These are phyloP conservation scores for Candida suzukii DNA, from an alignment of 805 yeast species.

Conservation along the genomic window DNA sequence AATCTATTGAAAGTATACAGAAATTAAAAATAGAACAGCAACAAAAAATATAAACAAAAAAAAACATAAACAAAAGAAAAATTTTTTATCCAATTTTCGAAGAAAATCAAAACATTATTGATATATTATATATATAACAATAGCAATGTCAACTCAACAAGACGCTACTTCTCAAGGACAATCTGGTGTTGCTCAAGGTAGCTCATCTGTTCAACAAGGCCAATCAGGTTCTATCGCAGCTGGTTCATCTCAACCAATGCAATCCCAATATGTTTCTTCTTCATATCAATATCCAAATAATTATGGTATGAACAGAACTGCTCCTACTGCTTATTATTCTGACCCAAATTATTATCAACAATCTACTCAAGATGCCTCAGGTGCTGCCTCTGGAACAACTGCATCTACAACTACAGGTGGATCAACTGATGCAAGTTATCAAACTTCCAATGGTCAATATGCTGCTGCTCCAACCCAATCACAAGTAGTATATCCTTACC, in stretches of 20 bases:
- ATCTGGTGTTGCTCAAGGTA: background rate
- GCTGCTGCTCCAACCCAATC: background rate
- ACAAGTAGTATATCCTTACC: background rate
- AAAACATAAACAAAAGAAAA: too few species aligned
- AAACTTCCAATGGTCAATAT: background rate
- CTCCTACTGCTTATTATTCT: background rate
- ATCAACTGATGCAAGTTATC: background rate
- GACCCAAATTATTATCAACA: constrained; percentile 1
- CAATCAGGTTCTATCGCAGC: background rate
- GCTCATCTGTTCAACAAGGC: background rate
- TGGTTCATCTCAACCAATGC: background rate
- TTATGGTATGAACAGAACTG: background rate
- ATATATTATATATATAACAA: too few species aligned
- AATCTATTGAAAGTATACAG: too few species aligned
- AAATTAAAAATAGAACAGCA: too few species aligned
- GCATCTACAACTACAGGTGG: background rate
- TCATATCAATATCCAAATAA: constrained; percentile 1
- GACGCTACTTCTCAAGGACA: background rate
- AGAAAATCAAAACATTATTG: too few species aligned
- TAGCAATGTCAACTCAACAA: background rate
- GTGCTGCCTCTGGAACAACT: background rate
- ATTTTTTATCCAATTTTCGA: too few species aligned
- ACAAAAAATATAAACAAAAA: too few species aligned
- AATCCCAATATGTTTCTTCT: background rate
- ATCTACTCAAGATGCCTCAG: background rate